A percentile compares a stretch with the other conserved stretches of the same genome.
Conservation (phyloP, 2,329 filamentous ascomycete genomes). For the Plenodomus biglobosus region DNA sequence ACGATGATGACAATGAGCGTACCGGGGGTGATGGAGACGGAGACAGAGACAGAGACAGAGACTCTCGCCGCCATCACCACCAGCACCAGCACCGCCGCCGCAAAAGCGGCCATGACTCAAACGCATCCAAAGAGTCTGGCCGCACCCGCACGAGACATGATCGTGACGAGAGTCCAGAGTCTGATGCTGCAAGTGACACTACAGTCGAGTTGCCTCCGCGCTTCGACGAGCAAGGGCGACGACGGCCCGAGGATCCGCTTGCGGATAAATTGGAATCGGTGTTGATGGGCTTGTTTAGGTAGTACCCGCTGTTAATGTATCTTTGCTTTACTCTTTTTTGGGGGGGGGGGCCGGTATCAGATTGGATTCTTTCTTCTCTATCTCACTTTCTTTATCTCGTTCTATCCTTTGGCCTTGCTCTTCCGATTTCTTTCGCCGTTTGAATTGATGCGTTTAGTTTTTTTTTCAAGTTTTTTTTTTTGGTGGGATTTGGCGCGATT, state of each 20-base stretch:
- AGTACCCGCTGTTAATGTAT: slow-evolving; percentile 8
- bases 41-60: neutral
- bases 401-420: no score
- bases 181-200: slow-evolving; percentile 28
- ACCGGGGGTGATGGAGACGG: no score
- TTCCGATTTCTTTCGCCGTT: no score
- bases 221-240: slow-evolving; percentile 39
- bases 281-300: slow-evolving; percentile 33
- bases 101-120: slow-evolving; percentile 19
- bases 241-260: slow-evolving; percentile 35
- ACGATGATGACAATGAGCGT: no score
- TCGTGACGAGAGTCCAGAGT: slow-evolving; percentile 30
- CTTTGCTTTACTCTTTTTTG: neutral
- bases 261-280: slow-evolving; percentile 41
- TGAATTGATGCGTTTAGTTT: no score
- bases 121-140: slow-evolving; percentile 18
- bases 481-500: no score
- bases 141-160: slow-evolving; percentile 20
- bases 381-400: no score
- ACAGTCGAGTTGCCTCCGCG: slow-evolving; percentile 43
- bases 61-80: neutral
- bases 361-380: no score
- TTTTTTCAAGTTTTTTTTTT: no score
- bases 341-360: no score
- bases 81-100: slow-evolving; percentile 11